Conservation (phyloP, 331 rosid genomes). For the Malus hybrid region DNA sequence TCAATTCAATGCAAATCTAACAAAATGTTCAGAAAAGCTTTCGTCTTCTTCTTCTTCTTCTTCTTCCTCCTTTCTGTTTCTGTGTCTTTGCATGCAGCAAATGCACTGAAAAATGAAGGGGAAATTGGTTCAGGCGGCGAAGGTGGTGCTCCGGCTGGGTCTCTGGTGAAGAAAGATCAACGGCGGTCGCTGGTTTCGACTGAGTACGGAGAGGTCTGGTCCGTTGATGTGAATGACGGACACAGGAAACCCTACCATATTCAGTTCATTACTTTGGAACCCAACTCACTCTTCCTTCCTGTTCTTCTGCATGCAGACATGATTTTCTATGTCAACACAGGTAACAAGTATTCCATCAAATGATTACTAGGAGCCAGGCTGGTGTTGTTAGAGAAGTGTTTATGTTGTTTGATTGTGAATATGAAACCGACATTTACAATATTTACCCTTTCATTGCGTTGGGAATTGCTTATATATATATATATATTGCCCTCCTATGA, state of each 20-base stretch:
- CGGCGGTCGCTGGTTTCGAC: slow-evolving; percentile 35
- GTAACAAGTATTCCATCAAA: slow-evolving; percentile 1
- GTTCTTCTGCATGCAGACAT: slow-evolving; percentile 70
- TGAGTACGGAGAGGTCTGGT: slow-evolving; percentile 59
- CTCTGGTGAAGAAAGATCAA: slow-evolving; percentile 43
- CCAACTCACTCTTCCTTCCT: slow-evolving; percentile 83
- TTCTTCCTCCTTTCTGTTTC: slow-evolving; percentile 13
- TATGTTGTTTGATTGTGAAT: not conserved
- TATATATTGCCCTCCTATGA: too few species aligned
- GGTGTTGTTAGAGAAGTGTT: not conserved
- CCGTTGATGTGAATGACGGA: slow-evolving; percentile 40
- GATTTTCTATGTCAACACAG: slow-evolving; percentile 74
- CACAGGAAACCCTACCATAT: slow-evolving; percentile 45
- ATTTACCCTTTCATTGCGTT: too few species aligned
- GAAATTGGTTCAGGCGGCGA: slow-evolving; percentile 8
- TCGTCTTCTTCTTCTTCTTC: slow-evolving; percentile 3
- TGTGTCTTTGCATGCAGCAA: slow-evolving; percentile 7
- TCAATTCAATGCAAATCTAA: not conserved
- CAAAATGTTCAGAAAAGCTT: slow-evolving; percentile 17
- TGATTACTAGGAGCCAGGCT: not conserved
- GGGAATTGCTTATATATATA: too few species aligned
- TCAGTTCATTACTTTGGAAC: slow-evolving; percentile 74
- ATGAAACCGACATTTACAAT: not conserved
- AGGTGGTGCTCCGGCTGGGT: slow-evolving; percentile 7
- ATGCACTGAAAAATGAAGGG: slow-evolving; percentile 13